Conservation (phyloP, 1,284 basidiomycete genomes). For the Microbotryum violaceum region DNA sequence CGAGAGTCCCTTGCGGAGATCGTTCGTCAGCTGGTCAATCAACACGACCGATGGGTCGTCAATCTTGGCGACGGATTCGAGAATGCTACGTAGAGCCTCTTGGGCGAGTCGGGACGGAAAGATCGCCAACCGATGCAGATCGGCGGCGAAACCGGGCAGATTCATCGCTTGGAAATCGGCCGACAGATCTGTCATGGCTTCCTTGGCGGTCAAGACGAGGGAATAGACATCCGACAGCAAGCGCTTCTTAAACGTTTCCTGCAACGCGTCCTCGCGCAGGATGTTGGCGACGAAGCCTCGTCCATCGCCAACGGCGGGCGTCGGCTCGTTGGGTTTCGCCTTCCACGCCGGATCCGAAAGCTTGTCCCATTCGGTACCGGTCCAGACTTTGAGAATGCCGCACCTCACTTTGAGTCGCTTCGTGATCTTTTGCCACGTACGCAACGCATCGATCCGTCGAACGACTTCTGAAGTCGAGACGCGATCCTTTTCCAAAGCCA, state of each 20-base stretch:
- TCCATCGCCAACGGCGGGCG: neutral
- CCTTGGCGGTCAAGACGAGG: conserved; percentile 77
- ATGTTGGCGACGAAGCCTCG: conserved; percentile 76
- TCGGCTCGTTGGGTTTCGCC: conserved; percentile 2
- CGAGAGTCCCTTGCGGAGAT: conserved; percentile 83
- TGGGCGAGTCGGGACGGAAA: conserved; percentile 93
- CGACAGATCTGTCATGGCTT: conserved; percentile 75
- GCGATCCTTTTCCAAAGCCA: conserved; percentile 67
- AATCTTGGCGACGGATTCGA: conserved; percentile 84
- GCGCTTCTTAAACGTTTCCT: conserved; percentile 88
- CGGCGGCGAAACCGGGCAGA: conserved; percentile 84
- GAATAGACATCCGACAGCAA: conserved; percentile 79
- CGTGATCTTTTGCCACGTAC: conserved; percentile 80
- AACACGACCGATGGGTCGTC: conserved; percentile 82
- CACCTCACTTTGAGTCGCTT: conserved; percentile 70
- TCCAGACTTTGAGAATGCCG: conserved; percentile 74
- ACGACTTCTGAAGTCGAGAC: conserved; percentile 62
- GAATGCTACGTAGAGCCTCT: conserved; percentile 77
- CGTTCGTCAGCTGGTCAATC: conserved; percentile 92
- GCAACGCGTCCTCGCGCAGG: conserved; percentile 90
- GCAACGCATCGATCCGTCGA: conserved; percentile 71
- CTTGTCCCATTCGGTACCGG: conserved; percentile 58
- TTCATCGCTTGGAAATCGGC: conserved; percentile 70
- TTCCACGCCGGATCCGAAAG: conserved; percentile 12
- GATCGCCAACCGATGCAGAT: conserved; percentile 85